These are phyloP conservation scores for Cucurbita ficifolia DNA, from an alignment of 306 rosid genomes.

Conservation along the genomic window DNA sequence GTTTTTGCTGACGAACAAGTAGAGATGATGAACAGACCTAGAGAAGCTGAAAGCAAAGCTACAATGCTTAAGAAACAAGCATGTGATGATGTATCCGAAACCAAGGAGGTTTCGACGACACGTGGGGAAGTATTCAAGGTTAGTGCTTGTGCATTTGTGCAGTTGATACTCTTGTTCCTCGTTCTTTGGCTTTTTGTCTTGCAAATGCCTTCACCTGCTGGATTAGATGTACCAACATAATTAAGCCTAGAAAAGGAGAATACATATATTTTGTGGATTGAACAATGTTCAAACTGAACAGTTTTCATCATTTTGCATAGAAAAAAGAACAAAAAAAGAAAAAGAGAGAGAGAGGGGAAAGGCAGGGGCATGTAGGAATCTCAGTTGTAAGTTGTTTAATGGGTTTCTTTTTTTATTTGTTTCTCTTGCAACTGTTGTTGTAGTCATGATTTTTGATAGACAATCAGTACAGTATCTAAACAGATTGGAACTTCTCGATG, in stretches of 20 bases:
- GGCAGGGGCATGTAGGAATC: background rate
- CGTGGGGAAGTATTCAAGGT: constrained; percentile 45
- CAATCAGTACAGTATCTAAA: background rate
- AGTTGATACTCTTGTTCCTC: constrained; percentile 35
- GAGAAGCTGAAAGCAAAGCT: constrained; percentile 36
- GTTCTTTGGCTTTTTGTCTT: constrained; percentile 30
- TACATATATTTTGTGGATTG: constrained; percentile 4
- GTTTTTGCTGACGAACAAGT: constrained; percentile 32
- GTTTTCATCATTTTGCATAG: background rate
- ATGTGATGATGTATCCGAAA: constrained; percentile 29
- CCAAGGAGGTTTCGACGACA: constrained; percentile 39
- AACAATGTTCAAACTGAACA: background rate
- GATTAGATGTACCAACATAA: constrained; percentile 68
- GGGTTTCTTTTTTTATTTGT: background rate
- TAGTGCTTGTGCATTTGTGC: constrained; percentile 33
- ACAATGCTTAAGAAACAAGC: constrained; percentile 36
- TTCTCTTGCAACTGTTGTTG: constrained; percentile 9
- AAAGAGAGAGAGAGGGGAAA: background rate
- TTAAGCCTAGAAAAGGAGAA: constrained; percentile 3
- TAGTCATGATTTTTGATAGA: constrained; percentile 6
- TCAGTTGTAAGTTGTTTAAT: constrained; percentile 6
- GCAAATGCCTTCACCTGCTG: constrained; percentile 30
- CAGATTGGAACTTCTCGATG: background rate
- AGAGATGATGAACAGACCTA: constrained; percentile 30
- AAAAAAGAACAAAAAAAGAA: background rate